Base-by-base conservation (phyloP, 371 early-diverging fungal genomes). In the Apophysomyces elegans region DNA sequence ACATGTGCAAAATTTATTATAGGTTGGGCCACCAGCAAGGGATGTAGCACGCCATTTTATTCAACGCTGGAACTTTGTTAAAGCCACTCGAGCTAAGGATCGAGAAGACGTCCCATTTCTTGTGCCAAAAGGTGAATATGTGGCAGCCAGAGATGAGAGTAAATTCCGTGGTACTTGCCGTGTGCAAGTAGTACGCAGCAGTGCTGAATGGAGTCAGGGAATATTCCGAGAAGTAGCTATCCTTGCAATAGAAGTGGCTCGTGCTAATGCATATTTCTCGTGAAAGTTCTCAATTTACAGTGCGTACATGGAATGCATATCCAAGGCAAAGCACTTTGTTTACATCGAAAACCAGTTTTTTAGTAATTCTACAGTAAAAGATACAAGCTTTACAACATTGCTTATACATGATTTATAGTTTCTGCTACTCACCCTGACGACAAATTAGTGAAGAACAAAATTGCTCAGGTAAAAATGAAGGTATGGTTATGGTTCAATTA, bases 281-380 rank as follows among this genome's bases (percentile, higher is more conserved):
- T 26, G 32, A 21, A 60, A 96, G 84, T 78, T 80, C 66, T 92
- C 93, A 5, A 96, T 97, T 58, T 88, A 90, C 66, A 87, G 82
- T 14, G 96, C 96, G 1, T 96, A 97, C 69, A 71, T 90, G 67
- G 85, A 88, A 56, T 77, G 85, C 64, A 97, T 97, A 50, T 75
- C 73, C 18, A 85, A 84, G 46, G 87, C 97, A 6, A 84, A 94
- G 75, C 91, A 94, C 66, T 95, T 89, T 75, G 87, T 97, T 39
- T 97, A 97, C 75, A 97, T 97, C 63, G 97, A 97, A 73, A 96
- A 97, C 72, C 97, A 97, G 73, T 96, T 97, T 78, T 97, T 97
- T 70, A 90, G 92, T 84, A 79, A 77, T 79, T 67, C 18, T 36
- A 0, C n/a, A 7, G 32, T 16, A 46, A 11, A 36, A 44, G 35